Conservation (phyloP, 768 basidiomycete genomes). For the Podaxis mareebaensis region DNA sequence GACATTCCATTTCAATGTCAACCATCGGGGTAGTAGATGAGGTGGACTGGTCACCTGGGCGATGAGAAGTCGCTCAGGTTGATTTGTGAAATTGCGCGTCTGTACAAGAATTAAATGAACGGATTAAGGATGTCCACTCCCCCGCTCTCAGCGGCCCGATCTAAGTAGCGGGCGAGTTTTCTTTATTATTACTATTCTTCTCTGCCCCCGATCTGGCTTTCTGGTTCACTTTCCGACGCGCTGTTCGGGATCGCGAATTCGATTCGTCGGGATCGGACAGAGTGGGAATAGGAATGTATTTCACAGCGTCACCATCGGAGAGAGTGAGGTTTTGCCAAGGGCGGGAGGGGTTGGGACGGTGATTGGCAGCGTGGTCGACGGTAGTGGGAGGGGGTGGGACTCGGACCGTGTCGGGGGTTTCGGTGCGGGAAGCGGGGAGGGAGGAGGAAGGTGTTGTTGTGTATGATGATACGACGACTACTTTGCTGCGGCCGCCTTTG, state of each 20-base stretch:
- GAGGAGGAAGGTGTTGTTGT: conserved; percentile 39
- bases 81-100: too few relatives aligned
- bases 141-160: too few relatives aligned
- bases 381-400: conserved; percentile 39
- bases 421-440: conserved; percentile 25
- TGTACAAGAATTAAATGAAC: too few relatives aligned
- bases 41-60: too few relatives aligned
- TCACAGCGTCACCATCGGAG: conserved; percentile 25
- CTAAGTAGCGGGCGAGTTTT: background rate
- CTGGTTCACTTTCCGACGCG: background rate
- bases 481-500: conserved; percentile 27
- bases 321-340: conserved; percentile 45
- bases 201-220: background rate
- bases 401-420: conserved; percentile 27
- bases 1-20: too few relatives aligned
- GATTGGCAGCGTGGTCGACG: conserved; percentile 33
- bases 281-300: conserved; percentile 33
- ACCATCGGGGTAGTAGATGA: too few relatives aligned
- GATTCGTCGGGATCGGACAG: background rate
- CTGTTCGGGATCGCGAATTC: background rate
- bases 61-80: too few relatives aligned
- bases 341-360: conserved; percentile 25
- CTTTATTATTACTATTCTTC: background rate
- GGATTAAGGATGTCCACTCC: too few relatives aligned
- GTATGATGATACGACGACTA: conserved; percentile 55